phyloP scores from a whole-genome alignment of 1,284 basidiomycete species.

The Leccinum fallax region DNA sequence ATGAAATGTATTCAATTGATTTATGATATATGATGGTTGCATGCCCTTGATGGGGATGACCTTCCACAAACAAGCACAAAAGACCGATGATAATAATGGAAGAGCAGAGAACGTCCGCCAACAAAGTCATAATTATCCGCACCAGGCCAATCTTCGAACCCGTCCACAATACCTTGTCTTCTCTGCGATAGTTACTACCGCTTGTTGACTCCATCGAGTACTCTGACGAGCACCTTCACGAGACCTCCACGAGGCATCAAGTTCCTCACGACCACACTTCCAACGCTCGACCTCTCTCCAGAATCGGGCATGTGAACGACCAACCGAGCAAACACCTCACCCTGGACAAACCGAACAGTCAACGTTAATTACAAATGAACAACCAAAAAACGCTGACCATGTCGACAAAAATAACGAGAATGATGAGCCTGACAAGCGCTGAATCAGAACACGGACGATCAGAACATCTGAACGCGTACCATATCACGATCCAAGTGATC shows the following conservation, averaged over 20 bases:
- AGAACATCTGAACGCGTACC: slow-evolving; percentile 46
- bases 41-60: background rate
- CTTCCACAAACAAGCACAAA: background rate
- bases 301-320: slow-evolving; percentile 53
- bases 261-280: slow-evolving; percentile 10
- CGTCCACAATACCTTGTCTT: background rate
- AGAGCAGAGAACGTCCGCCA: background rate
- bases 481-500: slow-evolving; percentile 96
- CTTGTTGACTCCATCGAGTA: slow-evolving; percentile 19
- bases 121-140: background rate
- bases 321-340: slow-evolving; percentile 83
- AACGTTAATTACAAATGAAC: background rate
- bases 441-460: slow-evolving; percentile 1
- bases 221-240: slow-evolving; percentile 27
- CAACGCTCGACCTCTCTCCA: slow-evolving; percentile 4
- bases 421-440: slow-evolving; percentile 66
- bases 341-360: slow-evolving; percentile 42
- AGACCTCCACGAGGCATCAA: slow-evolving; percentile 30
- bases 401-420: slow-evolving; percentile 85
- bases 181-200: background rate
- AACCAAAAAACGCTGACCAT: slow-evolving; percentile 46
- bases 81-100: background rate
- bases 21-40: background rate
- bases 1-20: background rate
- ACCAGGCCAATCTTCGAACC: background rate